Evolutionary conservation across 192 early-diverging fungal genomes (phyloP).

Genomic region (Backusella tuberculispora): DNA sequence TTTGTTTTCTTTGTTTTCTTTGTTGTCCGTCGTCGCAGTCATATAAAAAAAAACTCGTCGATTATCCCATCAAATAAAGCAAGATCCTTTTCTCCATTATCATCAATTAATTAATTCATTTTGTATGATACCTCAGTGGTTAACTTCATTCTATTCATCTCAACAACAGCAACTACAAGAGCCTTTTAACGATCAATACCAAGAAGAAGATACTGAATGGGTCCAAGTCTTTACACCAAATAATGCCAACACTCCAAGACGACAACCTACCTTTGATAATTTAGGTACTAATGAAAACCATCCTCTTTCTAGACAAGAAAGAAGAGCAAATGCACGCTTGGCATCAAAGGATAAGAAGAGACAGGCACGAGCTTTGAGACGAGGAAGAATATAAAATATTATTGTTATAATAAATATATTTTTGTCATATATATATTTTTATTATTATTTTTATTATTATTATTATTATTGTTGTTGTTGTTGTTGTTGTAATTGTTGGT

Average conservation of each 20-base stretch:
- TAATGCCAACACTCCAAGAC: background rate
- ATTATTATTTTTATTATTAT: background rate
- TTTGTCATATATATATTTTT: background rate
- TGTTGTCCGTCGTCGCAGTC: background rate
- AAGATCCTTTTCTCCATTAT: background rate
- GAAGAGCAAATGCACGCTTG: slow-evolving; percentile 21
- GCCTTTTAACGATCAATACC: background rate
- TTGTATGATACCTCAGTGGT: background rate
- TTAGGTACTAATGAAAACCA: background rate
- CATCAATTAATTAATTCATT: background rate
- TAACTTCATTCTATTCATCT: background rate
- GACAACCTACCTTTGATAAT: no score
- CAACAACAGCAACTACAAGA: background rate
- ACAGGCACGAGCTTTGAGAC: slow-evolving; percentile 17
- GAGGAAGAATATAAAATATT: slow-evolving; percentile 2
- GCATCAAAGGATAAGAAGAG: slow-evolving; percentile 26
- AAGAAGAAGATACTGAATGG: slow-evolving; percentile 9
- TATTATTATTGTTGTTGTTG: slow-evolving; percentile 2
- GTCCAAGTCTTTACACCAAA: background rate
- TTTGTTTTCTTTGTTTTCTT: background rate
- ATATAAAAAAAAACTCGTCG: background rate
- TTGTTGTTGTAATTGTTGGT: background rate
- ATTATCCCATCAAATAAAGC: background rate
- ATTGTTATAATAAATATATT: background rate
- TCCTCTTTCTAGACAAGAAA: slow-evolving; percentile 25